phyloP scores from a whole-genome alignment of 108 stramenopile species.

The Cafeteria roenbergensis region DNA sequence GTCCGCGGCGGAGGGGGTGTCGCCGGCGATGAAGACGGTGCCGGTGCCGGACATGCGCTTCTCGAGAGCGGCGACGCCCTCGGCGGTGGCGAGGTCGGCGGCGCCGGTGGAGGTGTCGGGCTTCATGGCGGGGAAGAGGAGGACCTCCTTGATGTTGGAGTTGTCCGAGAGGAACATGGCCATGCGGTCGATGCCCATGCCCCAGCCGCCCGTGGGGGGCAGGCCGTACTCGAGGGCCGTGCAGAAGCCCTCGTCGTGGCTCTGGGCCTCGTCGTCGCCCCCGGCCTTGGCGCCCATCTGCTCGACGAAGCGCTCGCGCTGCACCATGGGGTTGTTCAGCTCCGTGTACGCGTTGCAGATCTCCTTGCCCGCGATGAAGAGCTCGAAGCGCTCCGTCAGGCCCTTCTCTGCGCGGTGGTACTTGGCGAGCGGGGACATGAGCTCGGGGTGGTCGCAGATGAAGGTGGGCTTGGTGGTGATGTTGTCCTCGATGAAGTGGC shows the following conservation, averaged over 20 bases:
- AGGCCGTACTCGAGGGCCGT: conserved; percentile 91
- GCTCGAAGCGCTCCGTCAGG: conserved; percentile 94
- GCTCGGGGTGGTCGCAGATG: conserved; percentile 74
- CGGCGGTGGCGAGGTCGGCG: neutral
- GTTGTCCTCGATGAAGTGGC: conserved; percentile 81
- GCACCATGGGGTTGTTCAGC: conserved; percentile 91
- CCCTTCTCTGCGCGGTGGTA: conserved; percentile 78
- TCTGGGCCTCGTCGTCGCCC: conserved; percentile 98
- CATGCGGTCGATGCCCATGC: conserved; percentile 90
- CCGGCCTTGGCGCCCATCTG: conserved; percentile 78
- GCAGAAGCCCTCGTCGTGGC: conserved; percentile 79
- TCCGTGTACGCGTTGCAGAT: conserved; percentile 99
- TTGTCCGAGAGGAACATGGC: conserved; percentile 99
- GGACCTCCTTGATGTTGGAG: conserved; percentile 98
- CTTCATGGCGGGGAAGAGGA: conserved; percentile 99
- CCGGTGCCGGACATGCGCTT: neutral
- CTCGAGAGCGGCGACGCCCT: neutral
- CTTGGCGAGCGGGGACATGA: conserved; percentile 98
- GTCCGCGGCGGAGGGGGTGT: neutral
- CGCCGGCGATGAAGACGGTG: neutral
- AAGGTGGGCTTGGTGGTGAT: conserved; percentile 59
- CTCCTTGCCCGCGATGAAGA: conserved; percentile 93
- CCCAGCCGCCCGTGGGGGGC: conserved; percentile 97
- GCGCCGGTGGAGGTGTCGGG: conserved; percentile 34
- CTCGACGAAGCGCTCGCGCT: conserved; percentile 72